A percentile compares a stretch with the other conserved stretches of the same genome.
phyloP scores from a whole-genome alignment of 2,329 filamentous ascomycete species.

The Sporothrix pallida region DNA sequence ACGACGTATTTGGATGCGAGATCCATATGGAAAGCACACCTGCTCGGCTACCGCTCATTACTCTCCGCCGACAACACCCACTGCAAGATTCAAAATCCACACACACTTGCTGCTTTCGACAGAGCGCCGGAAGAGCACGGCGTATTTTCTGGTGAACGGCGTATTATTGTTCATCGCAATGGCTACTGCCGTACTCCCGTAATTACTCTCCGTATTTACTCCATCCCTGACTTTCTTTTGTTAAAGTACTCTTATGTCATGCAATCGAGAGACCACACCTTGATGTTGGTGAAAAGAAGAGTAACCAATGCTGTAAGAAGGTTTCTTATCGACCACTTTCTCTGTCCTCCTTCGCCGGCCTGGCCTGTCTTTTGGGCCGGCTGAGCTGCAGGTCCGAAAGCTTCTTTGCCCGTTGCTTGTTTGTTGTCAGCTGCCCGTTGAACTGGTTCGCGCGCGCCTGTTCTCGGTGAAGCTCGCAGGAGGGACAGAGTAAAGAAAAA shows the following conservation, averaged over 20 bases:
- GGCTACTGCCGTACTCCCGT: background rate
- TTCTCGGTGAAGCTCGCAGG: constrained; percentile 9
- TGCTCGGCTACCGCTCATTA: background rate
- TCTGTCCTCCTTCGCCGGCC: background rate
- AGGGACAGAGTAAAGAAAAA: background rate
- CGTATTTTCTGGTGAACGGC: background rate
- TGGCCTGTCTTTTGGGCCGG: background rate
- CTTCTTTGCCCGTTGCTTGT: background rate
- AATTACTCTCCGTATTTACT: background rate
- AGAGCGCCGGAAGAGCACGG: background rate
- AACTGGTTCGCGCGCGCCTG: constrained; percentile 17
- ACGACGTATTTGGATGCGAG: background rate
- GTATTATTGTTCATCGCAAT: background rate
- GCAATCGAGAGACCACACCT: no score
- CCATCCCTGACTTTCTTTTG: background rate
- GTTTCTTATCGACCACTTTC: background rate
- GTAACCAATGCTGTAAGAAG: no score
- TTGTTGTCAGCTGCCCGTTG: background rate
- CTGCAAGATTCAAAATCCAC: background rate
- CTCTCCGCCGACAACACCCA: background rate
- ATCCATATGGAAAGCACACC: background rate
- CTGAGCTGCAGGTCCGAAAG: constrained; percentile 21
- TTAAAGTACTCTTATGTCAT: no score
- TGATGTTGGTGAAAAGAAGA: no score
- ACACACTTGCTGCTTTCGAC: constrained; percentile 6